Base-by-base conservation (phyloP, 2,329 filamentous ascomycete genomes). In the Fusarium camptoceras region DNA sequence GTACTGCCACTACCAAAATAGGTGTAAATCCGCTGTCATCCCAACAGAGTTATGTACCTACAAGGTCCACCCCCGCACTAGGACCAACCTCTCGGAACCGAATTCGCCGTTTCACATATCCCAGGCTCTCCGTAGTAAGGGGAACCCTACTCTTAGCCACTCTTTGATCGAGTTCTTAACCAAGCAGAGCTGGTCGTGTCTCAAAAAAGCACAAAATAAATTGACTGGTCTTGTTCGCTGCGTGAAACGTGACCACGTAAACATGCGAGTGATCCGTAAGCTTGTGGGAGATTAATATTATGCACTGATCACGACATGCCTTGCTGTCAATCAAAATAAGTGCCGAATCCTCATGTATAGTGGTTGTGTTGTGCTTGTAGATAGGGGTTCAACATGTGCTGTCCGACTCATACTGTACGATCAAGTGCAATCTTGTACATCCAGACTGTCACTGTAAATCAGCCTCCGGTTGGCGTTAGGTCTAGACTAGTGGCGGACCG, bases 31-130 rank as follows among this genome's bases (percentile, higher is more conserved):
- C 37, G 55, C 61, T 75, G 55, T 70, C 73, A 73, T 70, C 69
- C 49, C 49, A 41, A 65, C 53, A 14, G 31, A 25, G 22, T 41
- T 31, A 34, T 61, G 55, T 60, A 55, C 30, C 37, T 66, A 61
- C 70, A 70, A 71, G 73, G 73, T 74, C 67, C 65, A 75, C 70
- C 73, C 73, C 73, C 71, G 66, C 73, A 74, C 53, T 65, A 55
- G 53, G 73, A 73, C 73, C 73, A 70, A 65, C 55, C 68, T 64
- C 66, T 66, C 70, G 73, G 73, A 64, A 74, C 73, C 65, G 64
- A 73, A 43, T 48, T 66, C 37, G 44, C 54, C 39, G 64, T 66
- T 74, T 68, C 67, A 61, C 46, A 55, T 66, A 28, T 55, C 44
- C 50, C 50, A 48, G 55, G 54, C 10, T 55, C 43, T 51, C 14